These are phyloP conservation scores for Yamadazyma philogaea DNA, from an alignment of 805 yeast species.

Conservation along the genomic window DNA sequence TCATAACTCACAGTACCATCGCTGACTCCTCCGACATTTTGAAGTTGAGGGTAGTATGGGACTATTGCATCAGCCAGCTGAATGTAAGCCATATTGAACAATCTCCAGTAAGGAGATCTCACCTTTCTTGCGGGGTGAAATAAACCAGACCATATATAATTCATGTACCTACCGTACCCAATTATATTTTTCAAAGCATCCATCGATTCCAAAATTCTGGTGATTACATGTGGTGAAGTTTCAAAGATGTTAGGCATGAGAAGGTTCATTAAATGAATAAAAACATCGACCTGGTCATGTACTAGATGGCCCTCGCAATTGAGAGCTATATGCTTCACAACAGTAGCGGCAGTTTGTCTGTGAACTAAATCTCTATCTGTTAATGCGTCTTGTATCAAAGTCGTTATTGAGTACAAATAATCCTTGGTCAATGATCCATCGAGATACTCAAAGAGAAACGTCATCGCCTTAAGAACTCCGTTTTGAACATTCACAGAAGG, in stretches of 20 bases:
- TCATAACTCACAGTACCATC: constrained; percentile 20
- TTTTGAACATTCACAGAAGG: constrained; percentile 94
- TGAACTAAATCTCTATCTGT: constrained; percentile 90
- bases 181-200: constrained; percentile 67
- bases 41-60: constrained; percentile 74
- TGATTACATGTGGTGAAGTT: constrained; percentile 92
- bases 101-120: constrained; percentile 78
- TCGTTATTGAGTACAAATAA: constrained; percentile 75
- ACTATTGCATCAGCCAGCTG: constrained; percentile 73
- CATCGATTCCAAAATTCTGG: constrained; percentile 74
- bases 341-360: constrained; percentile 92
- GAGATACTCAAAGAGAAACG: constrained; percentile 89
- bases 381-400: constrained; percentile 83
- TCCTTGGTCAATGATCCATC: constrained; percentile 72
- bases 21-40: constrained; percentile 22
- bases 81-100: constrained; percentile 74
- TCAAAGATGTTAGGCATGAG: constrained; percentile 88
- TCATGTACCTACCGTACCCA: constrained; percentile 72
- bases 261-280: constrained; percentile 76
- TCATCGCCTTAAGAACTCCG: constrained; percentile 86
- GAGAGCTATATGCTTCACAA: constrained; percentile 75
- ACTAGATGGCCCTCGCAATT: constrained; percentile 71
- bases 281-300: constrained; percentile 62
- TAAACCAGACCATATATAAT: constrained; percentile 82
- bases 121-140: constrained; percentile 93